Evolutionary conservation across 345 rosid species (phyloP), one percentile per base, ranked within the genome.

Genomic region (Linum trigynum): DNA sequence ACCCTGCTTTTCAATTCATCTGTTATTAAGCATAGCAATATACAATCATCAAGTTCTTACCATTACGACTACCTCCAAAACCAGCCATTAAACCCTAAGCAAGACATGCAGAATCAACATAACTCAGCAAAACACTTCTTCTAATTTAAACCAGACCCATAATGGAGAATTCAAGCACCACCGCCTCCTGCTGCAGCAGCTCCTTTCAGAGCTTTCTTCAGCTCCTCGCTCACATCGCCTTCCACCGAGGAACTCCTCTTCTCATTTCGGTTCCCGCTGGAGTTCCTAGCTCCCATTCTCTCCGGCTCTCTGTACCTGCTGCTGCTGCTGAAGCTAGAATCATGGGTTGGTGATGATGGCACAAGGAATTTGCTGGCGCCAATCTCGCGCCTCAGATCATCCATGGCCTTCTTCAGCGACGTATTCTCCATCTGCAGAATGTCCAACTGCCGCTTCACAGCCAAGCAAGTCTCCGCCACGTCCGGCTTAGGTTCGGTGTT

Each of bases 201-300:
- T 75, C 84, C 87, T 75, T 82, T 82, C 68, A 78, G 11, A 1
- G 90, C 89, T 75, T 84, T 84, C 81, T 83, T 89, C 74, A 81
- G 75, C 76, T 85, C 92, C 65, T 86, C 89, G n/a, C 70, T 83
- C 37, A 66, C 80, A 7, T 82, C 87, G 12, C 73, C 84, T 39
- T 87, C 96, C 57, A 51, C 60, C 12, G 77, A 56, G 16, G 53
- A 75, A 72, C 68, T 75, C 67, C 86, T 70, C 71, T 84, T 35
- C 45, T 87, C 86, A 4, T 5, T 17, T 69, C 73, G 79, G 3
- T 63, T 43, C 2, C 68, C 9, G 12, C 67, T 63, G 1, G 63
- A 39, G 67, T 69, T 80, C 37, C 72, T 77, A 9, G 38, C 64
- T n/a, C 70, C 74, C 43, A 62, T 83, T 64, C 83, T 79, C 74